Conservation (phyloP, 2,329 filamentous ascomycete species). For the Penicillium verrucosum region DNA sequence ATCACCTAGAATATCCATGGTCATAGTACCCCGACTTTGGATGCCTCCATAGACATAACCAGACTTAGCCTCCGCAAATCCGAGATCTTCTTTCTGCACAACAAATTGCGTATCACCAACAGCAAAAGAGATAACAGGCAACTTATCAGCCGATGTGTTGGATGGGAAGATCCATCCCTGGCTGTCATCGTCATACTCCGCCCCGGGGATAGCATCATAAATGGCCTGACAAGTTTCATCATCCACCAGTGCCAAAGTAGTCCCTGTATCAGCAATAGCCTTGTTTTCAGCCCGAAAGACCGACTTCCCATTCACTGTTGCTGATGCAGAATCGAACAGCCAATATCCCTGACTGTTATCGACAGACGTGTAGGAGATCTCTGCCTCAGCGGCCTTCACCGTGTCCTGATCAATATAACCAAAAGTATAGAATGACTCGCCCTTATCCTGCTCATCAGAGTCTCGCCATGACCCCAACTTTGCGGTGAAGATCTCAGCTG, state of each 20-base stretch:
- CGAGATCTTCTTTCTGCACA: constrained; percentile 62
- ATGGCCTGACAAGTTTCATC: constrained; percentile 60
- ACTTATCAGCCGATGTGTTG: constrained; percentile 47
- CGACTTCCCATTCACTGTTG: constrained; percentile 56
- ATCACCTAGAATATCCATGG: constrained; percentile 63
- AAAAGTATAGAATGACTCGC: constrained; percentile 67
- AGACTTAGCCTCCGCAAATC: constrained; percentile 55
- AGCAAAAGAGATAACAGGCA: constrained; percentile 62
- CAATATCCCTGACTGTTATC: constrained; percentile 67
- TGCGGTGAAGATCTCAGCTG: constrained; percentile 60
- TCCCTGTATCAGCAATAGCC: constrained; percentile 70
- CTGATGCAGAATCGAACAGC: constrained; percentile 59
- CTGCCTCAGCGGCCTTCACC: constrained; percentile 52
- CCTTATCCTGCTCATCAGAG: constrained; percentile 41
- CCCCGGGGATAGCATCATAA: constrained; percentile 62
- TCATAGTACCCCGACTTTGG: constrained; percentile 58
- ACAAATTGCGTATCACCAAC: constrained; percentile 60
- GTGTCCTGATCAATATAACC: constrained; percentile 67
- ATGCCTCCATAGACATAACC: constrained; percentile 63
- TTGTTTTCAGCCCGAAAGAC: constrained; percentile 55
- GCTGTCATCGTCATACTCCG: constrained; percentile 53
- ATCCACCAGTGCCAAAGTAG: constrained; percentile 63
- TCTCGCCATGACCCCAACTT: constrained; percentile 60
- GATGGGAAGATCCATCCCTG: constrained; percentile 66
- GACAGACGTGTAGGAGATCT: constrained; percentile 59